Evolutionary conservation across 176 grass and related monocot genomes (phyloP).

Genomic region (Lolium multiflorum): DNA sequence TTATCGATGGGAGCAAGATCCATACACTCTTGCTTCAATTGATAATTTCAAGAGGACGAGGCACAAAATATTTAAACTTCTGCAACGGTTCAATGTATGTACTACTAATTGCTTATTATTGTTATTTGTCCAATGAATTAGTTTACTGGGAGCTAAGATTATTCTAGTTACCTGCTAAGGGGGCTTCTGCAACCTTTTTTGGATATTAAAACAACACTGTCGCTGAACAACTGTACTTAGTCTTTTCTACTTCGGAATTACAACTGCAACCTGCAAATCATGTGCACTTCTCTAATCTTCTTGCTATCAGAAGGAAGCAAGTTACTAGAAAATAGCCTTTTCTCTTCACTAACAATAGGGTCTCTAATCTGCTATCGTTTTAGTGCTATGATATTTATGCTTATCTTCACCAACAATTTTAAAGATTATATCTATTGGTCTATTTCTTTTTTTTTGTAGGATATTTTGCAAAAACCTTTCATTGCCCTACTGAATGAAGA

Average conservation of each 20-base stretch:
- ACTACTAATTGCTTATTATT: conserved; percentile 27
- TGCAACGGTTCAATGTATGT: conserved; percentile 77
- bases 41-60: conserved; percentile 78
- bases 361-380: no score
- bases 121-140: conserved; percentile 22
- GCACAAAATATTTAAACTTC: conserved; percentile 79
- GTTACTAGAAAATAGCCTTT: no score
- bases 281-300: not conserved
- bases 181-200: not conserved
- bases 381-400: no score
- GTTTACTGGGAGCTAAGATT: not conserved
- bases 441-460: conserved; percentile 55
- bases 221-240: not conserved
- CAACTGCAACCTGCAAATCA: not conserved
- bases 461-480: conserved; percentile 66
- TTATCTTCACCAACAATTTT: conserved; percentile 1
- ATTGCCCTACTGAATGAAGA: conserved; percentile 68
- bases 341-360: no score
- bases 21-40: conserved; percentile 67
- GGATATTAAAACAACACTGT: not conserved
- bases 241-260: conserved; percentile 13
- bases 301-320: not conserved
- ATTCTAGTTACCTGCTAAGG: not conserved
- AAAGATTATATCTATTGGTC: conserved; percentile 11
- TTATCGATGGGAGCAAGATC: conserved; percentile 83